phyloP scores from a whole-genome alignment of 2,329 filamentous ascomycete genomes.

The Chrysoporthe cubensis region DNA sequence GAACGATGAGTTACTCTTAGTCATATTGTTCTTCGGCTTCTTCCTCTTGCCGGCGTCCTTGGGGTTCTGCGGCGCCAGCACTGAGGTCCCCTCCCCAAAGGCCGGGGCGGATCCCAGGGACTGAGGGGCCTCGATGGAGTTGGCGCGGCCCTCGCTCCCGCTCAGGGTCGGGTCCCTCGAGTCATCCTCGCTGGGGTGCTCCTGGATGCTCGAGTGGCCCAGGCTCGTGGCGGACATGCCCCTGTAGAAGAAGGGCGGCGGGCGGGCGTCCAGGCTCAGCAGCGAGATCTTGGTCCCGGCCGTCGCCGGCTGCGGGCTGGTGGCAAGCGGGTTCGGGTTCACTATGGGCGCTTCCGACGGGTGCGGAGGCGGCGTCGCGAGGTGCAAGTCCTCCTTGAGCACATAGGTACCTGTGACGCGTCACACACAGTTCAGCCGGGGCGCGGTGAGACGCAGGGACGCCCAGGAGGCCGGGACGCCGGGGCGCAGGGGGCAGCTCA shows the following conservation, averaged over 20 bases:
- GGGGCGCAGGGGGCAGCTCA: conserved; percentile 39
- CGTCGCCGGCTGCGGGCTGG: conserved; percentile 80
- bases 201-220: conserved; percentile 57
- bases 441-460: conserved; percentile 1
- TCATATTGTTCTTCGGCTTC: conserved; percentile 98
- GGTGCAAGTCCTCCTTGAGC: conserved; percentile 85
- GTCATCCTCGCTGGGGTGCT: conserved; percentile 63
- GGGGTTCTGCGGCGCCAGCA: conserved; percentile 64
- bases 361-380: conserved; percentile 93
- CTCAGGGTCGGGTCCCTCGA: conserved; percentile 64
- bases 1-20: conserved; percentile 98
- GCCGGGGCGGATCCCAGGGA: conserved; percentile 60
- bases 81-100: conserved; percentile 85
- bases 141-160: conserved; percentile 55
- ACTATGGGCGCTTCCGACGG: conserved; percentile 87
- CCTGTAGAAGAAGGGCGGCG: conserved; percentile 59
- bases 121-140: conserved; percentile 56
- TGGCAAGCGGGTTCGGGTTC: conserved; percentile 90
- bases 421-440: conserved; percentile 12
- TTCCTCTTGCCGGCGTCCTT: conserved; percentile 80
- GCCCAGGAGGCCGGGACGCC: not conserved
- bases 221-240: conserved; percentile 56
- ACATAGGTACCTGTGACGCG: conserved; percentile 74
- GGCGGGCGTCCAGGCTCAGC: conserved; percentile 68
- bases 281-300: conserved; percentile 84